These are phyloP conservation scores for Penicillium riverlandense DNA, from an alignment of 495 filamentous ascomycete genomes.

Conservation along the genomic window DNA sequence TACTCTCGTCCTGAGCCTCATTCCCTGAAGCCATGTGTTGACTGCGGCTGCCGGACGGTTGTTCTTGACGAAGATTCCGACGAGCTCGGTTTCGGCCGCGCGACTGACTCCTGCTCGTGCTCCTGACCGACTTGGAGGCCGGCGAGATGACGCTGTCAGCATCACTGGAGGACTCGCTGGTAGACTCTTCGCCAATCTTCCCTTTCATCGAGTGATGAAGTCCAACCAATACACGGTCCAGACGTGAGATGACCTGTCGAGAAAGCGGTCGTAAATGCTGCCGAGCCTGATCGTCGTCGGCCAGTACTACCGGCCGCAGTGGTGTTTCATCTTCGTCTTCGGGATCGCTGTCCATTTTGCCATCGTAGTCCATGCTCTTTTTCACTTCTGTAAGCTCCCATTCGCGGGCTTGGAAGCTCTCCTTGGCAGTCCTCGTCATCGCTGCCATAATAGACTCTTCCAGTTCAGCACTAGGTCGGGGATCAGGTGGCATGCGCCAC, in stretches of 20 bases:
- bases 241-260: conserved; percentile 53
- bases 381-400: conserved; percentile 14
- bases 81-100: conserved; percentile 25
- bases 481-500: conserved; percentile 29
- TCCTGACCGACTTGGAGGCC: conserved; percentile 2
- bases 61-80: neutral
- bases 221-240: conserved; percentile 59
- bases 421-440: conserved; percentile 57
- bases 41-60: conserved; percentile 3
- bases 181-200: conserved; percentile 19
- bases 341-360: conserved; percentile 4
- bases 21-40: neutral
- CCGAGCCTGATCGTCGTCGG: conserved; percentile 57
- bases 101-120: conserved; percentile 14
- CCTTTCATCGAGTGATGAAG: conserved; percentile 57
- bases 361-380: conserved; percentile 6
- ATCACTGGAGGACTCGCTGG: conserved; percentile 14
- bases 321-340: conserved; percentile 9
- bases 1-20: conserved; percentile 2
- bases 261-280: conserved; percentile 55
- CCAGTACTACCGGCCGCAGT: conserved; percentile 37
- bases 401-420: conserved; percentile 43
- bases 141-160: conserved; percentile 12
- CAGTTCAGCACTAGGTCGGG: conserved; percentile 48
- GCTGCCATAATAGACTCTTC: conserved; percentile 59